Conservation (phyloP, 2,329 filamentous ascomycete genomes). For the Malbranchea cinnamomea region DNA sequence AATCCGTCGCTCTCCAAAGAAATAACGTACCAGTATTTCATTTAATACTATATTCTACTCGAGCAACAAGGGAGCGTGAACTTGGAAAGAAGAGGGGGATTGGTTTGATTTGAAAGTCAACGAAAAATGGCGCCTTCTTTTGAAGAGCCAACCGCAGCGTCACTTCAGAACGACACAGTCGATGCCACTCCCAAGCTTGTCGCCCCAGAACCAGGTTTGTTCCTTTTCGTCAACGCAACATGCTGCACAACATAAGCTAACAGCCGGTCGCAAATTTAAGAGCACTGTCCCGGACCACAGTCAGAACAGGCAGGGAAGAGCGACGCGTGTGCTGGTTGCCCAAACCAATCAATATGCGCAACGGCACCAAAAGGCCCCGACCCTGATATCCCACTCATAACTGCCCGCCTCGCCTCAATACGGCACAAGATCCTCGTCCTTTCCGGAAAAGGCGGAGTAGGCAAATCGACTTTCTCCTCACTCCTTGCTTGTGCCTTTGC, state of each 20-base stretch:
- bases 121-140: slow-evolving; percentile 64
- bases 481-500: slow-evolving; percentile 84
- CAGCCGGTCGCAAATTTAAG: slow-evolving; percentile 21
- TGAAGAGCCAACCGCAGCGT: slow-evolving; percentile 56
- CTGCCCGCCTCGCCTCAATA: slow-evolving; percentile 63
- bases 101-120: slow-evolving; percentile 1
- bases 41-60: too few species aligned
- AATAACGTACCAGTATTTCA: too few species aligned
- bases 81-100: too few species aligned
- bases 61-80: too few species aligned
- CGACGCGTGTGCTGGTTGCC: slow-evolving; percentile 86
- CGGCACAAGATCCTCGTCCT: slow-evolving; percentile 87
- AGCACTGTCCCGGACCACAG: slow-evolving; percentile 77
- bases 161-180: slow-evolving; percentile 59
- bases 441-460: slow-evolving; percentile 89
- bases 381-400: slow-evolving; percentile 81
- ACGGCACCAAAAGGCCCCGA: slow-evolving; percentile 90
- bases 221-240: slow-evolving; percentile 1
- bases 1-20: too few species aligned
- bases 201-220: slow-evolving; percentile 65
- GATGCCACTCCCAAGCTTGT: slow-evolving; percentile 72
- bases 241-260: slow-evolving; percentile 3
- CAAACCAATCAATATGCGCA: slow-evolving; percentile 90
- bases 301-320: slow-evolving; percentile 42
- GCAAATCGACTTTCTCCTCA: slow-evolving; percentile 86